These are phyloP conservation scores for Acrocalymma vagum DNA, from an alignment of 2,329 filamentous ascomycete genomes.

Conservation along the genomic window DNA sequence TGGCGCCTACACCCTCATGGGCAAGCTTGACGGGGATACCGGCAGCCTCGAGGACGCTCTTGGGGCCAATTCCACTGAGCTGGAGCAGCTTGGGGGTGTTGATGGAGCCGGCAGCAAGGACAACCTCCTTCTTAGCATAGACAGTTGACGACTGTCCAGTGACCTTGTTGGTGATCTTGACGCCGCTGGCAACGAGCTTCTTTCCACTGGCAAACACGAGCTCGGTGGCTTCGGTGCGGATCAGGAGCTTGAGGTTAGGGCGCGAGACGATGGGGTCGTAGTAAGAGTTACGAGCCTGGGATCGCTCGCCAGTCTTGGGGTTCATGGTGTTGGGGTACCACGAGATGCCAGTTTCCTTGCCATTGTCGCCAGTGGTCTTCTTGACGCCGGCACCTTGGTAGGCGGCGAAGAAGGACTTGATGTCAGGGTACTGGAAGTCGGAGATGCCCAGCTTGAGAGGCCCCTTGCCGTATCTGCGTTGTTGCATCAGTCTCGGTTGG, in stretches of 20 bases:
- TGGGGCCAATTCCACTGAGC: constrained; percentile 40
- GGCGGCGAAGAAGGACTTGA: constrained; percentile 30
- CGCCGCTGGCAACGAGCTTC: constrained; percentile 30
- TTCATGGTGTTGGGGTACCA: constrained; percentile 49
- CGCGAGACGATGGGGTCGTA: constrained; percentile 36
- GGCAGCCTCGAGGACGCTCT: constrained; percentile 31
- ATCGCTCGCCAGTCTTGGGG: constrained; percentile 36
- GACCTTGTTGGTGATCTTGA: constrained; percentile 30
- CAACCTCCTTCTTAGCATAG: constrained; percentile 57
- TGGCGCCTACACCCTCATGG: constrained; percentile 40
- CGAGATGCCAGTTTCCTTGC: constrained; percentile 40
- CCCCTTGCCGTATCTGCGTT: constrained; percentile 30
- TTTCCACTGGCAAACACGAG: constrained; percentile 30
- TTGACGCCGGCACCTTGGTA: constrained; percentile 31
- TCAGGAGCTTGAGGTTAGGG: constrained; percentile 38
- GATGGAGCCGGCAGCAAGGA: constrained; percentile 66
- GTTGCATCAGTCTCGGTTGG: neutral
- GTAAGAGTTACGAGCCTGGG: constrained; percentile 40
- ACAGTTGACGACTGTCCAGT: constrained; percentile 23
- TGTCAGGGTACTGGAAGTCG: constrained; percentile 37
- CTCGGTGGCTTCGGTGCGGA: constrained; percentile 27
- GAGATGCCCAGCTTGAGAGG: constrained; percentile 36
- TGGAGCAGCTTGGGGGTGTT: constrained; percentile 63
- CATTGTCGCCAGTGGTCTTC: constrained; percentile 32
- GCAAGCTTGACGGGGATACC: constrained; percentile 34